Evolutionary conservation across 306 rosid genomes (phyloP).

Genomic region (Cercis canadensis): DNA sequence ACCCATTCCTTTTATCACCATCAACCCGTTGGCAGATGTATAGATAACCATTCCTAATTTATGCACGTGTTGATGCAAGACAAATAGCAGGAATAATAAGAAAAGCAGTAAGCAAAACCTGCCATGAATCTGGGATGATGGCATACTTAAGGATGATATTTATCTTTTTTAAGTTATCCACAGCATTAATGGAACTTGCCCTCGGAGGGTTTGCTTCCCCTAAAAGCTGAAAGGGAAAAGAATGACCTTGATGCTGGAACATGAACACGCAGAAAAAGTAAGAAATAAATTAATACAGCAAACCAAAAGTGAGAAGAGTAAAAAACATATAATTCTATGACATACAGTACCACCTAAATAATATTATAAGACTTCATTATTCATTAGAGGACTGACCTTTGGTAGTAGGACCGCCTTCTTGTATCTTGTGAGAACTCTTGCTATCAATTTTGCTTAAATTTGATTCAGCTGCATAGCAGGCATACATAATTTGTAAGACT

Average conservation of each 20-base stretch:
- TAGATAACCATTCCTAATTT: constrained; percentile 20
- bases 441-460: constrained; percentile 58
- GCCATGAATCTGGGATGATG: constrained; percentile 35
- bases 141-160: constrained; percentile 6
- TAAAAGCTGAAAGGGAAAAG: constrained; percentile 98
- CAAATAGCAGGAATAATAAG: constrained; percentile 19
- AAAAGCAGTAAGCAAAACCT: constrained; percentile 31
- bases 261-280: constrained; percentile 38
- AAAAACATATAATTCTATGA: constrained; percentile 20
- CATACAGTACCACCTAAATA: constrained; percentile 17
- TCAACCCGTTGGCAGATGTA: not conserved
- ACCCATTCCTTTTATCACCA: constrained; percentile 29
- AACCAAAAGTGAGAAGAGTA: constrained; percentile 17
- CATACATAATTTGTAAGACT: constrained; percentile 27
- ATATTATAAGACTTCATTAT: constrained; percentile 12
- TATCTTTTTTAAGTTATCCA: constrained; percentile 21
- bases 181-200: constrained; percentile 49
- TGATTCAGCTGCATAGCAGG: constrained; percentile 52
- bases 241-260: constrained; percentile 89
- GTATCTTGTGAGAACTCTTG: constrained; percentile 63
- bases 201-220: constrained; percentile 74
- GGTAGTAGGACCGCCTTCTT: constrained; percentile 58
- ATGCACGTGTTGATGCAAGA: constrained; percentile 33
- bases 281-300: constrained; percentile 26
- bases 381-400: constrained; percentile 68